Conservation (phyloP, 306 rosid species). For the Dryas alaskensis region DNA sequence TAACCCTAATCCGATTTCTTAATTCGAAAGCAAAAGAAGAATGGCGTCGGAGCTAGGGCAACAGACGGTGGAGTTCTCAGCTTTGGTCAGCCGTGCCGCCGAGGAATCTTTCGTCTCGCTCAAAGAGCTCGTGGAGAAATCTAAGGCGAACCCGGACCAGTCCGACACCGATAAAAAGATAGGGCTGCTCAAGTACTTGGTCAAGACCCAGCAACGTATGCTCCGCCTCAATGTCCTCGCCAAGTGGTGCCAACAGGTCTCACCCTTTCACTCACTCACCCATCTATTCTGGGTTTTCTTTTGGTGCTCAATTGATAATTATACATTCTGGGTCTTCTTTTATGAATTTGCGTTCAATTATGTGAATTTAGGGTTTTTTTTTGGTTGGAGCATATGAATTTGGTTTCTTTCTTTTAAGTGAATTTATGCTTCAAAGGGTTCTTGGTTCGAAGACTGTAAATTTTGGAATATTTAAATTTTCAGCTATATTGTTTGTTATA, state of each 20-base stretch:
- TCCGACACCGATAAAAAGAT: conserved; percentile 86
- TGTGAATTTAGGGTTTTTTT: conserved; percentile 10
- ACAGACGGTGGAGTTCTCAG: conserved; percentile 85
- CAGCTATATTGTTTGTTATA: background rate
- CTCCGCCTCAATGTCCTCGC: conserved; percentile 92
- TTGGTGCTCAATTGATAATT: conserved; percentile 14
- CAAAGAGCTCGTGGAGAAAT: conserved; percentile 81
- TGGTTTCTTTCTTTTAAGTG: background rate
- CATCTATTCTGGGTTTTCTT: background rate
- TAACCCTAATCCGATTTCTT: background rate
- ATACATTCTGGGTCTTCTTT: background rate
- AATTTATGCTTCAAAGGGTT: background rate
- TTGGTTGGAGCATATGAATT: background rate
- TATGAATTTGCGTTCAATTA: conserved; percentile 1
- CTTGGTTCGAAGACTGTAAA: background rate
- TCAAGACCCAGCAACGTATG: conserved; percentile 95
- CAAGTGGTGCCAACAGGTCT: conserved; percentile 95
- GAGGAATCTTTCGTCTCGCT: conserved; percentile 73
- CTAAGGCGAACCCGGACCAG: conserved; percentile 53
- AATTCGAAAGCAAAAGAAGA: background rate
- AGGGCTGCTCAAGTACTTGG: conserved; percentile 71
- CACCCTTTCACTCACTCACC: background rate
- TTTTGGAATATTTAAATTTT: background rate
- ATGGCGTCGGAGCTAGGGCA: conserved; percentile 97
- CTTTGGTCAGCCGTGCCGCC: conserved; percentile 73